Evolutionary conservation across 345 rosid species (phyloP).

Genomic region (Raphanus sativus): DNA sequence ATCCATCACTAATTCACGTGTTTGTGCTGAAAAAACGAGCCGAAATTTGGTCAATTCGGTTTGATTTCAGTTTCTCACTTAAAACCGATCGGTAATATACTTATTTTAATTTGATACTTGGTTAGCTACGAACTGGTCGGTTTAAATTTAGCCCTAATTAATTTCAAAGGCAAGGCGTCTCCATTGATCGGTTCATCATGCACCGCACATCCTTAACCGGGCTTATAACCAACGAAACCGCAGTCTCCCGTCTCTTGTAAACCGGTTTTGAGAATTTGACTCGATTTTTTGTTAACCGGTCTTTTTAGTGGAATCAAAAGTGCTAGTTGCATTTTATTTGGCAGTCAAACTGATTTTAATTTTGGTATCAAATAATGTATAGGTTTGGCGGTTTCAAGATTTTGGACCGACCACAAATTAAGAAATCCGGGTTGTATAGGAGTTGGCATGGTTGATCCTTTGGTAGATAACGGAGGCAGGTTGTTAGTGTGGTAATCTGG

Average conservation of each 20-base stretch:
- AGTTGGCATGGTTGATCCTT: conserved; percentile 7
- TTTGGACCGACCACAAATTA: conserved; percentile 40
- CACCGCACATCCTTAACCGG: too few relatives aligned
- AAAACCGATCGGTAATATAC: too few relatives aligned
- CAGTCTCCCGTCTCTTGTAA: too few relatives aligned
- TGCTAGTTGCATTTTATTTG: background rate
- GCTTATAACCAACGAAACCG: too few relatives aligned
- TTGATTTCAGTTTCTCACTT: background rate
- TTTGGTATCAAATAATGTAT: conserved; percentile 3
- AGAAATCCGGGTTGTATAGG: background rate
- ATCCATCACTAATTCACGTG: background rate
- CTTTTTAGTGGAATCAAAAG: background rate
- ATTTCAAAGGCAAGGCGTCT: too few relatives aligned
- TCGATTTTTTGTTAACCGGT: too few relatives aligned
- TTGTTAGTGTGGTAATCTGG: background rate
- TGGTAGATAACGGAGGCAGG: background rate
- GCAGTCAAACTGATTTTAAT: background rate
- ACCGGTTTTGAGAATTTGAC: too few relatives aligned
- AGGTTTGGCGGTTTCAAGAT: conserved; percentile 62
- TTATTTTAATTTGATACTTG: too few relatives aligned
- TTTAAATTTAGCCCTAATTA: too few relatives aligned
- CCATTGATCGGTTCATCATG: too few relatives aligned
- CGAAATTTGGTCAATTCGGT: background rate
- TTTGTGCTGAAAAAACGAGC: background rate
- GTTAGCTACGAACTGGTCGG: too few relatives aligned